These are phyloP conservation scores for Magnusiomyces tetraspermus DNA, from an alignment of 1,139 yeast species.

Conservation along the genomic window DNA sequence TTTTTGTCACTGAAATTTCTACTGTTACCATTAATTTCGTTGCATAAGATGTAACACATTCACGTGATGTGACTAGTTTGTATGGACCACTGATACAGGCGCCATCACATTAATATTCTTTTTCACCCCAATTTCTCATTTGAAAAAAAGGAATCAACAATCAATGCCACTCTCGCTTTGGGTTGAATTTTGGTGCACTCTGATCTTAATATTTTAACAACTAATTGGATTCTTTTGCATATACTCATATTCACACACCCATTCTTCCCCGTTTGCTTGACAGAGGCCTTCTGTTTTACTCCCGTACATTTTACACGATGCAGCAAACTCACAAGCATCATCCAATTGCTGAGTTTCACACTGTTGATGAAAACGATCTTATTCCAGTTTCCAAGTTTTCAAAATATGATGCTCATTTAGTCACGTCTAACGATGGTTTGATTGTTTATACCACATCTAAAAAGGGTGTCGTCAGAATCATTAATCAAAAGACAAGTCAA, in stretches of 20 bases:
- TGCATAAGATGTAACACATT: no score
- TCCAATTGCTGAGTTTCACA: not conserved
- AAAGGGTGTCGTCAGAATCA: conserved; percentile 22
- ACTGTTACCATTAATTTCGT: no score
- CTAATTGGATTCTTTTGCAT: not conserved
- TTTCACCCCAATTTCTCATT: no score
- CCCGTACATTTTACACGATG: not conserved
- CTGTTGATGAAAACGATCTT: conserved; percentile 11
- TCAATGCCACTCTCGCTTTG: not conserved
- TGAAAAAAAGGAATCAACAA: no score
- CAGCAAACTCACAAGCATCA: not conserved
- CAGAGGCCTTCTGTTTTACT: not conserved
- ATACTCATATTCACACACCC: not conserved
- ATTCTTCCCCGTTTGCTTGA: not conserved
- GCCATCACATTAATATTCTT: no score
- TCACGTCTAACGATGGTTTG: conserved; percentile 27
- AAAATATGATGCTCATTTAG: conserved; percentile 21
- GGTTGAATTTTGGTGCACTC: not conserved
- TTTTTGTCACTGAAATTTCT: no score
- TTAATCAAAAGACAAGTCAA: conserved; percentile 24
- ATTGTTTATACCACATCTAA: conserved; percentile 28
- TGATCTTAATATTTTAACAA: not conserved
- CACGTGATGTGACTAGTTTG: no score
- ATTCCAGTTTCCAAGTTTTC: conserved; percentile 22
- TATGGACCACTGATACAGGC: no score